Percentiles rank a stretch among this genome's conserved stretches.
phyloP scores from a whole-genome alignment of 2,329 filamentous ascomycete genomes.

The Exserohilum turcica region DNA sequence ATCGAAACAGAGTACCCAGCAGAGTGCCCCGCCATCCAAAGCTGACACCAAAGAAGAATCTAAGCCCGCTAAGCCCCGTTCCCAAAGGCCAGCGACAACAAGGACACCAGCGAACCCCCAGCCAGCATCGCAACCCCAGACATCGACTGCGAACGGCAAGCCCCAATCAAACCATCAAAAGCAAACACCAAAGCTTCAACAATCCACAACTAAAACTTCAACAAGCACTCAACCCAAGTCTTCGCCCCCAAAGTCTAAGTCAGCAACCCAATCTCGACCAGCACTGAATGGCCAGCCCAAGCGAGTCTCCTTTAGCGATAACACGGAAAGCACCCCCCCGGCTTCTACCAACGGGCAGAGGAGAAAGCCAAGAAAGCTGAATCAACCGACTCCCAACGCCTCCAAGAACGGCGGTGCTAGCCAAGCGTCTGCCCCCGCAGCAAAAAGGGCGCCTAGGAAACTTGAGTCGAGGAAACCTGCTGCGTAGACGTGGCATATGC shows the following conservation, averaged over 20 bases:
- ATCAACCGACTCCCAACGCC: slow-evolving; percentile 16
- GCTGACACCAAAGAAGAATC: slow-evolving; percentile 23
- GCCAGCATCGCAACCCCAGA: not conserved
- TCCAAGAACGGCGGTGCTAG: not conserved
- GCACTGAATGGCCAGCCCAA: slow-evolving; percentile 6
- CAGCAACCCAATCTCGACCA: slow-evolving; percentile 13
- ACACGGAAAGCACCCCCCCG: slow-evolving; percentile 25
- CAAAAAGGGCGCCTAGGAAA: slow-evolving; percentile 34
- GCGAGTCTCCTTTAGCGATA: slow-evolving; percentile 10
- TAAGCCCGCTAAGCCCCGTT: slow-evolving; percentile 13
- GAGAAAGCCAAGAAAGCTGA: slow-evolving; percentile 37
- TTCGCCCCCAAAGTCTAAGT: slow-evolving; percentile 10
- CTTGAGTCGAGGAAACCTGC: slow-evolving; percentile 29
- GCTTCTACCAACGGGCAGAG: slow-evolving; percentile 13
- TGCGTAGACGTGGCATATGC: not conserved
- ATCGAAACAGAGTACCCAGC: slow-evolving; percentile 22
- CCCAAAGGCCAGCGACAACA: slow-evolving; percentile 10
- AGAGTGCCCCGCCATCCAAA: slow-evolving; percentile 8
- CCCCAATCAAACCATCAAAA: slow-evolving; percentile 2
- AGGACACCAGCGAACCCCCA: slow-evolving; percentile 3
- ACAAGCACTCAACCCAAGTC: not conserved
- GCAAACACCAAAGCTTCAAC: slow-evolving; percentile 13
- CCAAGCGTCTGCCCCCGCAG: not conserved
- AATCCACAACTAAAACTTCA: not conserved
- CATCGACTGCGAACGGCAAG: not conserved